Evolutionary conservation across 2,329 filamentous ascomycete species (phyloP).

Genomic region (Clonostachys rosea): DNA sequence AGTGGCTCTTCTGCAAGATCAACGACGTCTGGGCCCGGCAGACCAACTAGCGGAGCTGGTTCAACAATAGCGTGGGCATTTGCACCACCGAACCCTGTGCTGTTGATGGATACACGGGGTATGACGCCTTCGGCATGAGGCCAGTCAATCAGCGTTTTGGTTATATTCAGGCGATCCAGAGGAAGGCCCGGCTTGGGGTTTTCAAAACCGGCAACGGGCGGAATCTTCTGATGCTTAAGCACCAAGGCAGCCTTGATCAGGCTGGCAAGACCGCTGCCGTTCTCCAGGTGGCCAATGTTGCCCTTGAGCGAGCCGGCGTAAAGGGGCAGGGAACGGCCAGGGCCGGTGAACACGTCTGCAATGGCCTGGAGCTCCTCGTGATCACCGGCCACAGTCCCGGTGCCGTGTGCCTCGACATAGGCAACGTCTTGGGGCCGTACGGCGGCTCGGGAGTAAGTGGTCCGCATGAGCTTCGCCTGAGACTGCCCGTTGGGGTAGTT

Average conservation of each 20-base stretch:
- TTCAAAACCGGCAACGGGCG: slow-evolving; percentile 46
- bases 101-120: slow-evolving; percentile 27
- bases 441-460: slow-evolving; percentile 22
- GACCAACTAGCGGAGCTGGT: not conserved
- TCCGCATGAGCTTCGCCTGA: slow-evolving; percentile 33
- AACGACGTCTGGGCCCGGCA: not conserved
- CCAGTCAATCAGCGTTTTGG: slow-evolving; percentile 36
- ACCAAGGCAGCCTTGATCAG: slow-evolving; percentile 48
- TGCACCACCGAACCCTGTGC: slow-evolving; percentile 39
- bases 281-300: slow-evolving; percentile 44
- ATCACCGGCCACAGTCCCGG: slow-evolving; percentile 50
- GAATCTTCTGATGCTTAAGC: slow-evolving; percentile 43
- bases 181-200: slow-evolving; percentile 42
- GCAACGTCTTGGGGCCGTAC: slow-evolving; percentile 19
- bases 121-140: slow-evolving; percentile 39
- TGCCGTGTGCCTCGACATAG: slow-evolving; percentile 48
- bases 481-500: slow-evolving; percentile 48
- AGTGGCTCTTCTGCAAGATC: not conserved
- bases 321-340: slow-evolving; percentile 27
- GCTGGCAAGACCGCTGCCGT: slow-evolving; percentile 42
- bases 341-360: slow-evolving; percentile 30
- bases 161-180: slow-evolving; percentile 38
- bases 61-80: slow-evolving; percentile 35
- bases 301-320: slow-evolving; percentile 10
- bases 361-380: slow-evolving; percentile 49